These are phyloP conservation scores for barrel medic (Medicago truncatula) DNA, from an alignment of 306 rosid species.

Conservation along the genomic window DNA sequence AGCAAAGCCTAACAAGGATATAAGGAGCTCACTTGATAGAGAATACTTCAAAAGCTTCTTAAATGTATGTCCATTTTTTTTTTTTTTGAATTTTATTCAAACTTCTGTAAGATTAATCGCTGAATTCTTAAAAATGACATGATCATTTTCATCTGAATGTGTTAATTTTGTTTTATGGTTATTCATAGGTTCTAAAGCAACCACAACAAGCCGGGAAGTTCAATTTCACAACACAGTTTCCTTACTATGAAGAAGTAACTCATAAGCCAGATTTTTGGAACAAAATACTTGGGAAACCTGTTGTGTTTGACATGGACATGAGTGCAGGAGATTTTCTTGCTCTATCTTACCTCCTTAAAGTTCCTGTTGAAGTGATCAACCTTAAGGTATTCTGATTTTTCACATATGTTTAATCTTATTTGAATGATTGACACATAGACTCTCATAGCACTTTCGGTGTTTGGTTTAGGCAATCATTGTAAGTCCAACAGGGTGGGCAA, in stretches of 20 bases:
- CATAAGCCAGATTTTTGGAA: slow-evolving; percentile 62
- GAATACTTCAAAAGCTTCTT: slow-evolving; percentile 75
- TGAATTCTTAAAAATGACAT: background rate
- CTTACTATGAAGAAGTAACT: slow-evolving; percentile 63
- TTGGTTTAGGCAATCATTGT: slow-evolving; percentile 77
- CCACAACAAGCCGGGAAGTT: slow-evolving; percentile 63
- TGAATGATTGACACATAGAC: background rate
- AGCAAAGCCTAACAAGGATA: slow-evolving; percentile 71
- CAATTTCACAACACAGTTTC: slow-evolving; percentile 80
- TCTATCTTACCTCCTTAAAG: slow-evolving; percentile 82
- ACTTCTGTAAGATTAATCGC: background rate
- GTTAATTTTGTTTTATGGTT: slow-evolving; percentile 9
- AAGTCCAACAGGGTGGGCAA: slow-evolving; percentile 95
- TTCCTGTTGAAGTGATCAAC: slow-evolving; percentile 74
- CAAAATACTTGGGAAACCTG: slow-evolving; percentile 66
- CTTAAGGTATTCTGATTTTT: slow-evolving; percentile 62
- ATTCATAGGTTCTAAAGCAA: slow-evolving; percentile 45
- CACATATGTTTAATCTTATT: no score
- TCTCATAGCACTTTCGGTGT: background rate
- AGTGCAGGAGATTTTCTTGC: slow-evolving; percentile 94
- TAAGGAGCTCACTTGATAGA: slow-evolving; percentile 61
- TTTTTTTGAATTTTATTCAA: background rate
- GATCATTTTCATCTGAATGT: background rate
- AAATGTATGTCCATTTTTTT: slow-evolving; percentile 55
- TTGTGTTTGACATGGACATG: slow-evolving; percentile 98